A percentile compares a stretch with the other conserved stretches of the same genome.
These are phyloP conservation scores for Backusella circina DNA, from an alignment of 192 early-diverging fungal species.

Conservation along the genomic window DNA sequence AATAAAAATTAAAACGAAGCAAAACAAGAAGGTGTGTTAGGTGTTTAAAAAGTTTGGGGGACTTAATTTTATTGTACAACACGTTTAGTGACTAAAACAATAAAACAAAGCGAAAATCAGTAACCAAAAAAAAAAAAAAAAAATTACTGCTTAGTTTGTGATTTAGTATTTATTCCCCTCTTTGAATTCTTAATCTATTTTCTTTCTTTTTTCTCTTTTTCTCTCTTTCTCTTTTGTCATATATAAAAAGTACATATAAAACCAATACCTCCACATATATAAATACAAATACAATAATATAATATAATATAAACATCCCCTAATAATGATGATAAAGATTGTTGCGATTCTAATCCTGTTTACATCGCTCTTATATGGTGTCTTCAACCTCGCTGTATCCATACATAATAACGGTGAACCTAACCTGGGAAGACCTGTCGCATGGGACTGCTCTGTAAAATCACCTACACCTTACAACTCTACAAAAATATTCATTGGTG, in stretches of 20 bases:
- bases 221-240: not conserved
- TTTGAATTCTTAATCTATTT: not conserved
- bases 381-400: not conserved
- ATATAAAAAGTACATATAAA: not conserved
- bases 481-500: slow-evolving; percentile 27
- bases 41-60: not conserved
- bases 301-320: not conserved
- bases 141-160: not conserved
- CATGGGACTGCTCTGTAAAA: slow-evolving; percentile 16
- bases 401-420: slow-evolving; percentile 9
- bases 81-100: not conserved
- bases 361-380: not conserved
- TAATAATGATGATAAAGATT: not conserved
- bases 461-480: not conserved
- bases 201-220: not conserved
- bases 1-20: not conserved
- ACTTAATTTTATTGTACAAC: not conserved
- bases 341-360: not conserved
- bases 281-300: not conserved
- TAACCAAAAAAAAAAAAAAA: not conserved
- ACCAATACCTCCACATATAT: not conserved
- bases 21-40: not conserved
- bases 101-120: not conserved
- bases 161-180: not conserved
- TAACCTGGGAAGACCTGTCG: slow-evolving; percentile 25